Percentiles rank a stretch among this genome's conserved stretches.
Conservation (phyloP, 495 filamentous ascomycete species). For the Aspergillus carlsbadensis region DNA sequence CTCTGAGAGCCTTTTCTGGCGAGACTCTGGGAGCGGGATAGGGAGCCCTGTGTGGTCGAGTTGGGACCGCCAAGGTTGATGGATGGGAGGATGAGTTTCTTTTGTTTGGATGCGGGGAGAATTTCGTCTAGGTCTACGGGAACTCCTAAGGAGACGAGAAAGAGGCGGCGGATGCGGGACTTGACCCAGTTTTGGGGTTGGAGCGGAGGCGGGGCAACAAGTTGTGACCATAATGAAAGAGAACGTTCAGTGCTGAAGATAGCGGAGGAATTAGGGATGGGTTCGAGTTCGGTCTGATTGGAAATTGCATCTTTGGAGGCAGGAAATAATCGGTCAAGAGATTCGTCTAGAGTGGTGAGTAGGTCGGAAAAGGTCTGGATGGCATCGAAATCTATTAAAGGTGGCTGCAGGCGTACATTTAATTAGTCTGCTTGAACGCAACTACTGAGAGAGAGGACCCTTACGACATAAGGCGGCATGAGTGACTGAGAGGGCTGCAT, state of each 20-base stretch:
- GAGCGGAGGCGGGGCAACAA: slow-evolving; percentile 89
- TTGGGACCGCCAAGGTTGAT: slow-evolving; percentile 55
- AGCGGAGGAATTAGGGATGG: slow-evolving; percentile 44
- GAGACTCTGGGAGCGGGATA: slow-evolving; percentile 47
- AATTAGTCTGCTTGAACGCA: not conserved
- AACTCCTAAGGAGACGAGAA: slow-evolving; percentile 93
- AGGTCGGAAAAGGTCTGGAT: slow-evolving; percentile 53
- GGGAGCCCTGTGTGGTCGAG: slow-evolving; percentile 27
- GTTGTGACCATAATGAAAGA: slow-evolving; percentile 92
- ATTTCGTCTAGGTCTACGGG: slow-evolving; percentile 98
- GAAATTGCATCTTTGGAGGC: slow-evolving; percentile 36
- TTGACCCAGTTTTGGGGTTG: slow-evolving; percentile 98
- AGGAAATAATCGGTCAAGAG: slow-evolving; percentile 58
- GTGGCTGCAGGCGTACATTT: slow-evolving; percentile 45
- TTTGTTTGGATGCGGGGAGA: slow-evolving; percentile 92
- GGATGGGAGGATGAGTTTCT: slow-evolving; percentile 92
- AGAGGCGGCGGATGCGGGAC: slow-evolving; percentile 90
- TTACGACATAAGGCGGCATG: slow-evolving; percentile 50
- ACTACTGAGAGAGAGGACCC: slow-evolving; percentile 21
- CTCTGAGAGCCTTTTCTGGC: slow-evolving; percentile 44
- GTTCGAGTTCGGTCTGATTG: slow-evolving; percentile 42
- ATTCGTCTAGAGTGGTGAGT: slow-evolving; percentile 41
- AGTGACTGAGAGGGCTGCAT: slow-evolving; percentile 34
- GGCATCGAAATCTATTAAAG: slow-evolving; percentile 71
- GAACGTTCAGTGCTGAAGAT: slow-evolving; percentile 62